Evolutionary conservation across 306 rosid genomes (phyloP).

Genomic region (Cucurbita argyrosperma): DNA sequence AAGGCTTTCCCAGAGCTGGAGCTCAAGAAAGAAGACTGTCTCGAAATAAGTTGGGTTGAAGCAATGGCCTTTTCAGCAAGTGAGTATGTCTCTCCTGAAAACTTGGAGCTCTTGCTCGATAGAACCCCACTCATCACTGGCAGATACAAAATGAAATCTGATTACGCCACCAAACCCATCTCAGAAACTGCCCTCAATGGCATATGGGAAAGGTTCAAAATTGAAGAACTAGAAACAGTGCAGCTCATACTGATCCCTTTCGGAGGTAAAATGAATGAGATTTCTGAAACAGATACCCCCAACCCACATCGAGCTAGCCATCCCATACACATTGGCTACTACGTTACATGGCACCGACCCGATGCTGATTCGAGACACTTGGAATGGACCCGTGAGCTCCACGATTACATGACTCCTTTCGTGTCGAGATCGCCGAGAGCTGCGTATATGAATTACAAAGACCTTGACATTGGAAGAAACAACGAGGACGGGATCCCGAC

Average conservation of each 20-base stretch:
- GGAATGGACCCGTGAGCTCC: neutral
- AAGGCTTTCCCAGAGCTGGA: neutral
- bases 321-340: slow-evolving; percentile 42
- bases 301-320: slow-evolving; percentile 61
- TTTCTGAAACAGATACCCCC: slow-evolving; percentile 41
- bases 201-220: slow-evolving; percentile 29
- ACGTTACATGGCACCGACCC: slow-evolving; percentile 26
- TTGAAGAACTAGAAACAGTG: slow-evolving; percentile 16
- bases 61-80: slow-evolving; percentile 34
- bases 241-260: slow-evolving; percentile 46
- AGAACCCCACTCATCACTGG: slow-evolving; percentile 18
- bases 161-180: slow-evolving; percentile 38
- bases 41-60: slow-evolving; percentile 23
- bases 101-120: slow-evolving; percentile 24
- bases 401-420: neutral
- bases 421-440: neutral
- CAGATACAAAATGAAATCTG: slow-evolving; percentile 55
- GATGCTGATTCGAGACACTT: slow-evolving; percentile 16
- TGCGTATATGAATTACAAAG: neutral
- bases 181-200: slow-evolving; percentile 25
- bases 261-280: slow-evolving; percentile 53
- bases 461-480: neutral
- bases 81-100: slow-evolving; percentile 17
- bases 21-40: neutral
- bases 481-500: neutral